Evolutionary conservation across 2,329 filamentous ascomycete species (phyloP).

Genomic region (Fusarium mexicanum): DNA sequence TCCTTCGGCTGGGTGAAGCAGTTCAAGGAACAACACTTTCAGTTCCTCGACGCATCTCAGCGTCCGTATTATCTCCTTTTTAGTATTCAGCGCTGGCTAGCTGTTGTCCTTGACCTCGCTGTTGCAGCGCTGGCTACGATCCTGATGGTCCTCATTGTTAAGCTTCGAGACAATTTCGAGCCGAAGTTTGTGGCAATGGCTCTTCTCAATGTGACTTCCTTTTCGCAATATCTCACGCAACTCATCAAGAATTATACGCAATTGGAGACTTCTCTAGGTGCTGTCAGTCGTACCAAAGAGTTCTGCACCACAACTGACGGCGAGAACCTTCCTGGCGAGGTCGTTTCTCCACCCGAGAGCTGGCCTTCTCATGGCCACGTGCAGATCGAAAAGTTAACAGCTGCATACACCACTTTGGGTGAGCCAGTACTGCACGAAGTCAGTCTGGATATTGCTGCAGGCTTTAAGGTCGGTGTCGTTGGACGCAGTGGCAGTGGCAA

Average conservation of each 20-base stretch:
- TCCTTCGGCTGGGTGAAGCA: conserved; percentile 47
- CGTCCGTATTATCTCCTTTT: conserved; percentile 54
- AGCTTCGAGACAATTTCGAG: conserved; percentile 36
- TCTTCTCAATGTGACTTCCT: conserved; percentile 44
- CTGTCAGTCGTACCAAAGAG: conserved; percentile 15
- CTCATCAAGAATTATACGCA: conserved; percentile 48
- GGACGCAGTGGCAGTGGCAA: conserved; percentile 56
- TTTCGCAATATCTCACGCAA: conserved; percentile 43
- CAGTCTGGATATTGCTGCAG: conserved; percentile 43
- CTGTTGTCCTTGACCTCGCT: conserved; percentile 56
- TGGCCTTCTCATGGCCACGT: conserved; percentile 31
- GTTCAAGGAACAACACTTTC: conserved; percentile 30
- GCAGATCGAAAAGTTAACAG: conserved; percentile 42
- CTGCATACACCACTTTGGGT: conserved; percentile 41
- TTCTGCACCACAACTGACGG: conserved; percentile 13
- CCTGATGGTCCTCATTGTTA: conserved; percentile 56
- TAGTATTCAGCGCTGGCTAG: conserved; percentile 61
- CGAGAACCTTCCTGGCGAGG: not conserved
- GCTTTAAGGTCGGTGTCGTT: conserved; percentile 53
- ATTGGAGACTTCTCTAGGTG: conserved; percentile 35
- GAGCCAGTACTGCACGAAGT: conserved; percentile 45
- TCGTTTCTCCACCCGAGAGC: not conserved
- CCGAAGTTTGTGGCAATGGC: conserved; percentile 39
- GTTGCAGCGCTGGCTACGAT: conserved; percentile 58
- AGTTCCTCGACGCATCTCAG: conserved; percentile 48